These are phyloP conservation scores for Lophium mytilinum DNA, from an alignment of 495 filamentous ascomycete genomes.

Conservation along the genomic window DNA sequence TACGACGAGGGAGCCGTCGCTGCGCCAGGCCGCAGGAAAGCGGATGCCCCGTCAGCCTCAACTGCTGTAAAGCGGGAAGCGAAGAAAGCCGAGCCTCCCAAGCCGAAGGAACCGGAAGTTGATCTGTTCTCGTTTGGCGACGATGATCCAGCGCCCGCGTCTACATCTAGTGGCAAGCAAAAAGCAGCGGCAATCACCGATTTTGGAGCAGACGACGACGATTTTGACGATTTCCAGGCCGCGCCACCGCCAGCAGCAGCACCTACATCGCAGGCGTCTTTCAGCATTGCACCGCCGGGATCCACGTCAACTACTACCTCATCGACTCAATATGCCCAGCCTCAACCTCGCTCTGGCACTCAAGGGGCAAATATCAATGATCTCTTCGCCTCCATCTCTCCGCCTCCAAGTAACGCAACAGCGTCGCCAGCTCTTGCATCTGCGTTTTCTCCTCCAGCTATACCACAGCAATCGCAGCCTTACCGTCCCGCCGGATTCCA, in stretches of 20 bases:
- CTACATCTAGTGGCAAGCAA: constrained; percentile 44
- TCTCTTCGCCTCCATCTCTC: constrained; percentile 75
- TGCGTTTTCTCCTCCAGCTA: constrained; percentile 44
- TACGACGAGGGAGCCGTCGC: constrained; percentile 67
- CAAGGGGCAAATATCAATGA: constrained; percentile 72
- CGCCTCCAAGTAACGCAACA: constrained; percentile 44
- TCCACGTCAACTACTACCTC: constrained; percentile 59
- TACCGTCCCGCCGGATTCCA: constrained; percentile 64
- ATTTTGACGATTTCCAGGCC: constrained; percentile 98
- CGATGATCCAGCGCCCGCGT: constrained; percentile 49
- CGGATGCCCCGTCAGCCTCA: constrained; percentile 34
- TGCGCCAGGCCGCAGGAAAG: constrained; percentile 41
- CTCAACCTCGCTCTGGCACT: constrained; percentile 71
- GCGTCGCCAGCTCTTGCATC: constrained; percentile 29
- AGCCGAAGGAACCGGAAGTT: constrained; percentile 71
- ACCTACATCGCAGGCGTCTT: constrained; percentile 30
- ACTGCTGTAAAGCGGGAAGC: constrained; percentile 32
- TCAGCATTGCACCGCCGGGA: constrained; percentile 46
- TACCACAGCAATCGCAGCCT: constrained; percentile 40
- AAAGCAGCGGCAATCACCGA: constrained; percentile 41
- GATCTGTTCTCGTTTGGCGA: constrained; percentile 85
- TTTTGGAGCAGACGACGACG: constrained; percentile 75
- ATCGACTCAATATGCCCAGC: constrained; percentile 64
- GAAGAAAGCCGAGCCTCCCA: constrained; percentile 44
- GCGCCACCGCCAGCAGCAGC: constrained; percentile 45